phyloP scores from a whole-genome alignment of 306 rosid genomes.

The Castanea mollissima region DNA sequence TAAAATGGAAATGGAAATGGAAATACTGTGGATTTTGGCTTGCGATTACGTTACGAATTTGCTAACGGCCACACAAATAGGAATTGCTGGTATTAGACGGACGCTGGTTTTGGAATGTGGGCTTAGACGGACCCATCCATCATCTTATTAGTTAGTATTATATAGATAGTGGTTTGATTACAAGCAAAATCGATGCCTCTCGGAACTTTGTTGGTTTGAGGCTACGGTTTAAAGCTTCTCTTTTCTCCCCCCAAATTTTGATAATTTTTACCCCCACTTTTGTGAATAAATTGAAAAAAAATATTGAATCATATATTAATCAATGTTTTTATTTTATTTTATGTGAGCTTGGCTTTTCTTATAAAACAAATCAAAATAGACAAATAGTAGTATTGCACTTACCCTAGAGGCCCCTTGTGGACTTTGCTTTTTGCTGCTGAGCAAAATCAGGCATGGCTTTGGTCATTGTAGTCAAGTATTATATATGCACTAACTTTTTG shows the following conservation, averaged over 20 bases:
- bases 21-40: constrained; percentile 24
- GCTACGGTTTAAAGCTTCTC: constrained; percentile 25
- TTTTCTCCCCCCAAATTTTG: constrained; percentile 22
- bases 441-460: too few relatives aligned
- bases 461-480: too few relatives aligned
- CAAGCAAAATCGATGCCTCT: constrained; percentile 37
- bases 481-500: too few relatives aligned
- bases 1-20: background rate
- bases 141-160: too few relatives aligned
- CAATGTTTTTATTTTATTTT: background rate
- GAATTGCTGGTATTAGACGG: constrained; percentile 22
- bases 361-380: background rate
- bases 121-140: background rate
- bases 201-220: constrained; percentile 23
- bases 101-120: constrained; percentile 29
- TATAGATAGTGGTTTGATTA: background rate
- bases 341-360: background rate
- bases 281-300: background rate
- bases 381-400: too few relatives aligned
- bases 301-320: background rate
- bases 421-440: too few relatives aligned
- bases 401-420: too few relatives aligned
- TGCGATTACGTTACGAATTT: constrained; percentile 18
- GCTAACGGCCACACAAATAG: constrained; percentile 34
- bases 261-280: background rate